phyloP scores from a whole-genome alignment of 495 filamentous ascomycete genomes.

The Thermothielavioides terrestris region DNA sequence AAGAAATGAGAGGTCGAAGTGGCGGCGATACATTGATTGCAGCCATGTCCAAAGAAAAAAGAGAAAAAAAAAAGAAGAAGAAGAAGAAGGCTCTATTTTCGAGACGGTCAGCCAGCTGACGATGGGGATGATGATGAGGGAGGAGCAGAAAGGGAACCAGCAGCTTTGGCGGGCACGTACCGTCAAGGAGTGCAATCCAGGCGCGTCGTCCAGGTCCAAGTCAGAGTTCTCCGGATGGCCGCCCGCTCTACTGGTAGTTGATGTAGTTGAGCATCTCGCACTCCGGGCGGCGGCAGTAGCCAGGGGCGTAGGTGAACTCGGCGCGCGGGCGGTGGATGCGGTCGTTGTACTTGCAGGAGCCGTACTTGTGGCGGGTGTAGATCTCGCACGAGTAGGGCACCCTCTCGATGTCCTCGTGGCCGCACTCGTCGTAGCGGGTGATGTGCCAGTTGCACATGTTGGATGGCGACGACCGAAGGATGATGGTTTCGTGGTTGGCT shows the following conservation, averaged over 20 bases:
- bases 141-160: too few relatives aligned
- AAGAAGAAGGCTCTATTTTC: not conserved
- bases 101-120: too few relatives aligned
- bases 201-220: too few relatives aligned
- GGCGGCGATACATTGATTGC: too few relatives aligned
- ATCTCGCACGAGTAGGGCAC: slow-evolving; percentile 6
- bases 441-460: slow-evolving; percentile 8
- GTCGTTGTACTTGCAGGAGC: not conserved
- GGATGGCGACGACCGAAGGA: not conserved
- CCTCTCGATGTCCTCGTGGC: not conserved
- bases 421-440: not conserved
- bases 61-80: not conserved
- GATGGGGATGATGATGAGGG: too few relatives aligned
- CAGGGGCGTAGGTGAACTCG: not conserved
- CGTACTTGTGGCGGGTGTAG: slow-evolving; percentile 2
- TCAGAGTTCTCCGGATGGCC: too few relatives aligned
- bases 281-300: not conserved
- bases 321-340: not conserved
- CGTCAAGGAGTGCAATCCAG: too few relatives aligned
- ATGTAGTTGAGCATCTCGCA: not conserved
- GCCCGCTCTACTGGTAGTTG: not conserved
- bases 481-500: not conserved
- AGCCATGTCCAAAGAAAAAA: not conserved
- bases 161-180: too few relatives aligned
- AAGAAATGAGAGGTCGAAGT: too few relatives aligned